phyloP scores from a whole-genome alignment of 306 rosid species.

The Cicer chorassanicum region DNA sequence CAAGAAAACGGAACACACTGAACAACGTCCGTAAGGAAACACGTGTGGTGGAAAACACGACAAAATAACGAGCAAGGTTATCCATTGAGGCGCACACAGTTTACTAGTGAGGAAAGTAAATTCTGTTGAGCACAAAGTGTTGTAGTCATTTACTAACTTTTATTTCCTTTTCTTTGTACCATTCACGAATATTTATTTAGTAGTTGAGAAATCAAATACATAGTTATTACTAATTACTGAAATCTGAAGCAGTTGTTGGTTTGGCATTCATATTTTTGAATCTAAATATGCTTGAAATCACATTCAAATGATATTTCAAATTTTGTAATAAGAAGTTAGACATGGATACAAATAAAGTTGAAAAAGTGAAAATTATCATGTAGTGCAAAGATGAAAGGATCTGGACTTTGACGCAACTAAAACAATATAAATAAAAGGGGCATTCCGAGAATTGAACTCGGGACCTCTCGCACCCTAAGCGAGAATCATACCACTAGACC shows the following conservation, averaged over 20 bases:
- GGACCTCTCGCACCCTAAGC: conserved; percentile 81
- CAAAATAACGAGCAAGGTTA: conserved; percentile 32
- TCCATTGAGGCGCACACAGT: neutral
- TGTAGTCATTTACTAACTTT: conserved; percentile 23
- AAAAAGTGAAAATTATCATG: too few species aligned
- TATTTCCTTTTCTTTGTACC: conserved; percentile 32
- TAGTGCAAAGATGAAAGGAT: too few species aligned
- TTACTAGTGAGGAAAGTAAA: neutral
- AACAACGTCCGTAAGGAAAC: conserved; percentile 39
- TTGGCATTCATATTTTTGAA: conserved; percentile 33
- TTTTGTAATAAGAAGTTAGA: too few species aligned
- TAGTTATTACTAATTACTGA: conserved; percentile 11
- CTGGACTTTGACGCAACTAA: too few species aligned
- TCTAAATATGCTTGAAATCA: conserved; percentile 36
- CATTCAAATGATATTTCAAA: conserved; percentile 7
- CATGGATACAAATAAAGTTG: too few species aligned
- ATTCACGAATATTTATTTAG: conserved; percentile 33
- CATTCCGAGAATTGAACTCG: conserved; percentile 70
- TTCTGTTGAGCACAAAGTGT: conserved; percentile 2
- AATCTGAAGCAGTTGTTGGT: conserved; percentile 17
- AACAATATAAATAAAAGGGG: conserved; percentile 37
- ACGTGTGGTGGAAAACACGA: conserved; percentile 29
- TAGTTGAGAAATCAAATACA: conserved; percentile 41
- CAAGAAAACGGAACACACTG: conserved; percentile 37
- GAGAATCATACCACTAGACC: conserved; percentile 76